phyloP scores from a whole-genome alignment of 1,284 basidiomycete genomes.

The Trichosporon coremiiforme region DNA sequence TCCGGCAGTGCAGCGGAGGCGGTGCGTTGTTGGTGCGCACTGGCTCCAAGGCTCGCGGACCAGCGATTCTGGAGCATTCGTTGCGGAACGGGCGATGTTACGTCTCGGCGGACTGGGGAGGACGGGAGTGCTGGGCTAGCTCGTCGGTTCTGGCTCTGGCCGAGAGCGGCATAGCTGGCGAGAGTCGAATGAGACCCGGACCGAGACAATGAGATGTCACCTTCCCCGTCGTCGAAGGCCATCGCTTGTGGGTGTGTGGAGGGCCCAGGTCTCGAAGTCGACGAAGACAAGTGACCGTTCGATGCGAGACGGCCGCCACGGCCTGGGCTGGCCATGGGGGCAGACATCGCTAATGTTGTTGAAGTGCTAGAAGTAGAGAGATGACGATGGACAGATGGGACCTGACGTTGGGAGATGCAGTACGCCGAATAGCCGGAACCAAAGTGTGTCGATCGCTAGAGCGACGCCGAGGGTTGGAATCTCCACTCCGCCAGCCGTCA shows the following conservation, averaged over 20 bases:
- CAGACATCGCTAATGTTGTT: background rate
- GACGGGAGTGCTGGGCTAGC: background rate
- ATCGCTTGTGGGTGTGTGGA: background rate
- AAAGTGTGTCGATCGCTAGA: slow-evolving; percentile 17
- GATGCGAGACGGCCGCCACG: slow-evolving; percentile 10
- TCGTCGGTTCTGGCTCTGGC: background rate
- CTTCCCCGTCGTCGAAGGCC: slow-evolving; percentile 11
- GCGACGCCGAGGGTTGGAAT: slow-evolving; percentile 12
- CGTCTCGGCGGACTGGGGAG: background rate
- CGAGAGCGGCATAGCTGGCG: background rate
- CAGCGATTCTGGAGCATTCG: slow-evolving; percentile 5
- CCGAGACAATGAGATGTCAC: slow-evolving; percentile 13
- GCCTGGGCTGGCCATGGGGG: slow-evolving; percentile 16
- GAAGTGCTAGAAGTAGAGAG: background rate
- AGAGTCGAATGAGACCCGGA: background rate
- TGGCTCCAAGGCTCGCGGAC: slow-evolving; percentile 5
- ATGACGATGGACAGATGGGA: background rate
- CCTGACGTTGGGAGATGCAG: slow-evolving; percentile 5
- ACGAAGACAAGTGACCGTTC: background rate
- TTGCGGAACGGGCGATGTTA: slow-evolving; percentile 1
- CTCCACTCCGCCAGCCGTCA: background rate
- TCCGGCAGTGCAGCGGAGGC: slow-evolving; percentile 12
- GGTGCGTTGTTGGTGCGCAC: slow-evolving; percentile 12
- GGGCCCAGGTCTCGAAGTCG: background rate
- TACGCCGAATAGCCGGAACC: slow-evolving; percentile 9